Conservation (phyloP, 1,139 yeast species). For the Candida sp. region DNA sequence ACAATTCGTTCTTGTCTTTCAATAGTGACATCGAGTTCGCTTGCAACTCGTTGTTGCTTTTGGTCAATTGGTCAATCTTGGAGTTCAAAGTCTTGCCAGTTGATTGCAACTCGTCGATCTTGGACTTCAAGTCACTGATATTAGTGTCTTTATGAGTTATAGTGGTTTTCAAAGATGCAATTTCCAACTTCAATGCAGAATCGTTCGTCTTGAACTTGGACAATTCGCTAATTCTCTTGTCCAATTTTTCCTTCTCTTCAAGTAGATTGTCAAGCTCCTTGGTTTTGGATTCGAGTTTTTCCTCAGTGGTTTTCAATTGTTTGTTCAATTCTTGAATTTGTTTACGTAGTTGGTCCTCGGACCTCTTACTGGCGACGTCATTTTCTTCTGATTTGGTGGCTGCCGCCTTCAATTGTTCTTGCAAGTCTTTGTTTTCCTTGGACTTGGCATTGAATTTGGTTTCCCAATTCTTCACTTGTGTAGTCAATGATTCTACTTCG, state of each 20-base stretch:
- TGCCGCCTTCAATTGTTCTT: constrained; percentile 7
- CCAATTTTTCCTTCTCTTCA: constrained; percentile 29
- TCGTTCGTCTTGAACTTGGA: constrained; percentile 39
- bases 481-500: constrained; percentile 1
- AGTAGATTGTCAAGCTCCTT: constrained; percentile 26
- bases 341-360: constrained; percentile 11
- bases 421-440: constrained; percentile 10
- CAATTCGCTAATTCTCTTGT: constrained; percentile 33
- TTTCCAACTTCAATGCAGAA: constrained; percentile 45
- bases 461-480: constrained; percentile 10
- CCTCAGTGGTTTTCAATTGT: constrained; percentile 11
- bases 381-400: constrained; percentile 11
- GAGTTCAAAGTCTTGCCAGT: constrained; percentile 42
- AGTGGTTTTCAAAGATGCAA: constrained; percentile 42
- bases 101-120: constrained; percentile 37
- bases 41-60: constrained; percentile 47
- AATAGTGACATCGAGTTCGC: constrained; percentile 32
- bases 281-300: constrained; percentile 14
- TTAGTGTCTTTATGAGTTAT: constrained; percentile 53
- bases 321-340: constrained; percentile 13
- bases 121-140: constrained; percentile 45
- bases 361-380: constrained; percentile 10
- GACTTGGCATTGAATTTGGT: constrained; percentile 5
- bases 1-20: constrained; percentile 42
- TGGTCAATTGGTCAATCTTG: constrained; percentile 45